Base-by-base conservation (phyloP, 768 basidiomycete genomes). In the Tulasnella sp. region DNA sequence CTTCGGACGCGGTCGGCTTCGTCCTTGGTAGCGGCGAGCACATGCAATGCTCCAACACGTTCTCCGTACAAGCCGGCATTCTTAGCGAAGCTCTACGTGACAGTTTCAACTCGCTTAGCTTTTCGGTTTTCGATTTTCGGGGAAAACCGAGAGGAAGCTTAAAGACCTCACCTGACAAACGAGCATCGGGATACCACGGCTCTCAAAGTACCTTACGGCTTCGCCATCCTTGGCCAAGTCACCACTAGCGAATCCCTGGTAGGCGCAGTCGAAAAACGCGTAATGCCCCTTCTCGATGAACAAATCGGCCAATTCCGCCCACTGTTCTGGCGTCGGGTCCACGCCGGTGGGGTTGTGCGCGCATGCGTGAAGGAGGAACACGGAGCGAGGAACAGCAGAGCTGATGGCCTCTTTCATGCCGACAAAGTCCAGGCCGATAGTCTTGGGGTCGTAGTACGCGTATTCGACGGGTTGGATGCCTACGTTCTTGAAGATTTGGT, bases 261-360 rank as follows among this genome's bases (percentile, higher is more conserved):
- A 99, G 3, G 97, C 97, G 84, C 93, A 93, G 86, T 99, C 97
- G 84, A 98, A 95, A 87, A 97, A 97, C 42, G 92, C 92, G 83
- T 91, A 97, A 85, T 97, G 96, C 19, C 89, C 88, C 86, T 92
- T 93, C 72, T 87, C 85, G 40, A 92, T 84, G 84, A 98, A 90
- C 77, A 92, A 86, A 48, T 92, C 88, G 52, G 93, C 93, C 82
- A 98, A 89, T 79, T 87, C 85, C 80, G 89, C 86, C 97, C 97
- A 99, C 85, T 98, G 93, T 82, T 93, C 95, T 71, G 84, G 85
- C 44, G 95, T 96, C 9, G 96, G 97, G 85, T 99, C 97, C 39
- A 97, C 94, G 2, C 97, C 97, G 2, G 97, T 99, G 10, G 96
- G 97, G 84, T 99, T 99, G 86, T 99, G 97, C 56, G 96, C 97